phyloP scores from a whole-genome alignment of 306 rosid genomes.

The Acacia acuminata region DNA sequence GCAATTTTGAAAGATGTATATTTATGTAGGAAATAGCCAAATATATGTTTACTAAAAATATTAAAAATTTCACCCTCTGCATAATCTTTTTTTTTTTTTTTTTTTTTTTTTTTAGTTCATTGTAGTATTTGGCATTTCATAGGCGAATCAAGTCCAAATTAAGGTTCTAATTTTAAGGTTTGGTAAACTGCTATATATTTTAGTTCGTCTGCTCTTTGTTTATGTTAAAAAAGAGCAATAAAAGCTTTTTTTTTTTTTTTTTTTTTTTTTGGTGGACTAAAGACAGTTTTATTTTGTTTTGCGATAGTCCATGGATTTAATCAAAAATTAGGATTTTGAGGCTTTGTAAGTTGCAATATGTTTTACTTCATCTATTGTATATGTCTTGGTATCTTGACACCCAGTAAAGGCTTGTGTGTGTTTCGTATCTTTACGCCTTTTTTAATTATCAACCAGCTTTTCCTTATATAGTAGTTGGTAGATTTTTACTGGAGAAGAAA shows the following conservation, averaged over 20 bases:
- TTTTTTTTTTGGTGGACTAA: not conserved
- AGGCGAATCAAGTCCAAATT: not conserved
- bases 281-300: not conserved
- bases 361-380: not conserved
- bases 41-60: not conserved
- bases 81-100: too few relatives aligned
- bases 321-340: not conserved
- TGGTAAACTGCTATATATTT: not conserved
- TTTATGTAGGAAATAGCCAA: not conserved
- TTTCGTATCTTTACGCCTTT: not conserved
- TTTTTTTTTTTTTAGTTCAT: not conserved
- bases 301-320: not conserved
- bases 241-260: too few relatives aligned
- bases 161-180: not conserved
- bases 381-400: not conserved
- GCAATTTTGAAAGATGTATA: not conserved
- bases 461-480: not conserved
- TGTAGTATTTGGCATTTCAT: not conserved
- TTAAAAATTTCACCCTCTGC: not conserved
- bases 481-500: too few relatives aligned
- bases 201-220: not conserved
- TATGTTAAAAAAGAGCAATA: not conserved
- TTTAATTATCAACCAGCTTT: not conserved
- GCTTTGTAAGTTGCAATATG: not conserved
- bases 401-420: too few relatives aligned